Base-by-base conservation (phyloP, 371 early-diverging fungal genomes). In the Gilbertella persicaria region DNA sequence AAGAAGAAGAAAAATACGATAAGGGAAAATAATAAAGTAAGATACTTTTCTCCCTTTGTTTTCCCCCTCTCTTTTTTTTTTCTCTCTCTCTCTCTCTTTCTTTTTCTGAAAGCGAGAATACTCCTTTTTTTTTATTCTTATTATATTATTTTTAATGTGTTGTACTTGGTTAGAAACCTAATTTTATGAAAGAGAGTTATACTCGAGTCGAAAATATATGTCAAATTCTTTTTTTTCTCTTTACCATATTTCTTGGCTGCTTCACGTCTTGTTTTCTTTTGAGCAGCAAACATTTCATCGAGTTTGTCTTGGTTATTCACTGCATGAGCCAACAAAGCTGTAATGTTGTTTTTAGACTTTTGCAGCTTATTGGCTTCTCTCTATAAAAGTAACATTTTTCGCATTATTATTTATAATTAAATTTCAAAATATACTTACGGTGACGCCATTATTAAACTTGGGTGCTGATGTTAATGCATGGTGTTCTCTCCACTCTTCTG, bases 301-400 rank as follows among this genome's bases (percentile, higher is more conserved):
- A 92, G 47, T 40, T 77, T 78, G 23, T 73, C 70, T 56, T 85
- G 86, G 56, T 80, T 84, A 20, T 76, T 80, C 41, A 85, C 78
- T 16, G 92, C 88, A 57, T 89, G 88, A 26, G 83, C 80, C 13
- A 88, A 89, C 42, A 92, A 60, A 16, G 85, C 87, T 85, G 90
- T 84, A 57, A 90, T 82, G 46, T 92, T 92, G 72, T 90, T 87
- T 55, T 82, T 88, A 35, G 82, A 83, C 62, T 84, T 84, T 64
- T 89, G 87, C 33, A 64, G 29, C 58, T 71, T 67, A 66, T 64
- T 67, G 43, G 80, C 79, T 61, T 59, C 29, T 39, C 69, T 56
- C 69, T 62, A 55, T 26, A n/a, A n/a, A n/a, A n/a, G n/a, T n/a
- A n/a, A n/a, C n/a, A n/a, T n/a, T n/a, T n/a, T n/a, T n/a, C n/a